Conservation (phyloP, 805 yeast species). For the Grigorovia transvaalensis region DNA sequence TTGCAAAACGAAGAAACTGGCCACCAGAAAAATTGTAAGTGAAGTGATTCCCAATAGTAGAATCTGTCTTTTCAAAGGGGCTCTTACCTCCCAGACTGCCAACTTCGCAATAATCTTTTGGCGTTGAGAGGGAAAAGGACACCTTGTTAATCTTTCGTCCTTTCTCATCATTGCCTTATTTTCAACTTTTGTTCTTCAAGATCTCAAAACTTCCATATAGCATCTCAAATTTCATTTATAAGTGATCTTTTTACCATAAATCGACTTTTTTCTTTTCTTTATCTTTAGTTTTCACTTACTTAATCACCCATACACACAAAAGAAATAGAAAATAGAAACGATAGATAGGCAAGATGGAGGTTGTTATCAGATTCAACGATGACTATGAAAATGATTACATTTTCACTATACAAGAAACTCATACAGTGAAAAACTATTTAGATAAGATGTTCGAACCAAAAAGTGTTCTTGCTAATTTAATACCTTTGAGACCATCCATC, state of each 20-base stretch:
- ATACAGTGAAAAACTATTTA: constrained; percentile 48
- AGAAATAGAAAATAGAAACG: no score
- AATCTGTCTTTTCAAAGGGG: not conserved
- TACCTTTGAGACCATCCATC: constrained; percentile 66
- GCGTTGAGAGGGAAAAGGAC: not conserved
- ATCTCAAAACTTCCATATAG: not conserved
- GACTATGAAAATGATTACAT: constrained; percentile 85
- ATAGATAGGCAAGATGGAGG: constrained; percentile 16
- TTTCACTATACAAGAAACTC: constrained; percentile 51
- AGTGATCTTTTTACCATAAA: not conserved
- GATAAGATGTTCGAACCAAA: constrained; percentile 39
- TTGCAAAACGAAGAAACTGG: not conserved
- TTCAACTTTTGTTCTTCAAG: not conserved
- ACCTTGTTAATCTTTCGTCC: not conserved
- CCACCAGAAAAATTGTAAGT: not conserved
- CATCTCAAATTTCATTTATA: no score
- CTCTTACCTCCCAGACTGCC: not conserved
- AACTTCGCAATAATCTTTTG: not conserved
- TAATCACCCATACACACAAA: not conserved
- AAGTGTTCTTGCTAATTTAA: constrained; percentile 37
- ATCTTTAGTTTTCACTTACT: not conserved
- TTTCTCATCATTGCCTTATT: not conserved
- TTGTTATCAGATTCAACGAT: constrained; percentile 68
- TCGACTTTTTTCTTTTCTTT: not conserved
- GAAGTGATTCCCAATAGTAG: not conserved